Percentiles rank a stretch among this genome's conserved stretches.
Conservation (phyloP, 495 filamentous ascomycete genomes). For the Pseudoneurospora amorphoporcata region DNA sequence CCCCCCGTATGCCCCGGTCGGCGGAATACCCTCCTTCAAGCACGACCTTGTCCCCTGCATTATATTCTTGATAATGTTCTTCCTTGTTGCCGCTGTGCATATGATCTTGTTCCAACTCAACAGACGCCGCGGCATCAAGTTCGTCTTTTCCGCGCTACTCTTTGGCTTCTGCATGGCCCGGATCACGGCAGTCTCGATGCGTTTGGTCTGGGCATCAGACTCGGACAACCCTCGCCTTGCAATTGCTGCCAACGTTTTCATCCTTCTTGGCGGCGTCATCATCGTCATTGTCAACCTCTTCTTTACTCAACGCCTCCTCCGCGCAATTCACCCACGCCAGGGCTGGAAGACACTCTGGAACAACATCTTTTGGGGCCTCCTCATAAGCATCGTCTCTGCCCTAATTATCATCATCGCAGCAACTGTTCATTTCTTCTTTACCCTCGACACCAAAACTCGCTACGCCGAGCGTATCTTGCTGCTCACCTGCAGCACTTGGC, state of each 20-base stretch:
- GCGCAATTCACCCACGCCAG: constrained; percentile 54
- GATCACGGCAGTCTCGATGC: constrained; percentile 51
- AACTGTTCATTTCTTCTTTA: constrained; percentile 55
- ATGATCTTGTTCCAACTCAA: constrained; percentile 55
- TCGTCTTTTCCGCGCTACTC: constrained; percentile 54
- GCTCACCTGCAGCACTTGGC: constrained; percentile 56
- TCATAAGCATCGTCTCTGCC: constrained; percentile 46
- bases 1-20: constrained; percentile 36
- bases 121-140: constrained; percentile 46
- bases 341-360: constrained; percentile 50
- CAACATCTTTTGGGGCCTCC: constrained; percentile 42
- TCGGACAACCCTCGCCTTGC: constrained; percentile 41
- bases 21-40: constrained; percentile 42
- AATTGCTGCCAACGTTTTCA: constrained; percentile 64
- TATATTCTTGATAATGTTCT: constrained; percentile 60
- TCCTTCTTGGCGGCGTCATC: constrained; percentile 63
- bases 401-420: constrained; percentile 61
- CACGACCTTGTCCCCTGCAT: constrained; percentile 54
- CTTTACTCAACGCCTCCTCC: constrained; percentile 62
- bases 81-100: constrained; percentile 43
- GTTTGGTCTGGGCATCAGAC: constrained; percentile 46
- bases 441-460: constrained; percentile 39
- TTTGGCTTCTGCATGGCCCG: constrained; percentile 73
- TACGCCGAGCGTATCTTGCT: constrained; percentile 51
- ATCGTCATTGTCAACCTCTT: constrained; percentile 72